Base-by-base conservation (phyloP, 139 green algal species). In the Haematococcus lacustris region DNA sequence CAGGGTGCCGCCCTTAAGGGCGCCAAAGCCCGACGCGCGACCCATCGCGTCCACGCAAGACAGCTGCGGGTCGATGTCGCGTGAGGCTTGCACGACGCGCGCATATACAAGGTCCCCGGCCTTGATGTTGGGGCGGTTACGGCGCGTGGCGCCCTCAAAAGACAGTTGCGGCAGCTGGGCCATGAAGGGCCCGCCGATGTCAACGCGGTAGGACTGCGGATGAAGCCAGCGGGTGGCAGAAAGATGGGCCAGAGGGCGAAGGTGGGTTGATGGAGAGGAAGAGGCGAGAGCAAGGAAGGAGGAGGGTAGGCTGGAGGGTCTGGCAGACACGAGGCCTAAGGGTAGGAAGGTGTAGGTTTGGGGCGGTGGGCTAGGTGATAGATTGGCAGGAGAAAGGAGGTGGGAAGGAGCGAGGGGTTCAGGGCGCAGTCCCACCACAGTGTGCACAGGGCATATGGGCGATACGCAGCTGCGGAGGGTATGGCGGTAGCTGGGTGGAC, bases 121-220 rank as follows among this genome's bases (percentile, higher is more conserved):
- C 74, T 86, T 73, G 3, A 94, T 68, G 47, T 87, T 85, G 38
- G 92, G 92, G 2, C 88, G 77, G 80, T 95, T 97, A 38, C 91
- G 80, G 38, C 85, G 80, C 0, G 90, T 95, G 47, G 88, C 92
- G 2, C 87, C 87, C 62, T 96, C 91, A 71, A 96, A 97, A 0
- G 87, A 85, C 7, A 95, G 85, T 61, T 89, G 81, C 0, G 89
- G 89, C 62, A 97, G 80, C 41, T 86, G 57, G 32, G 73, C 73
- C 0, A 74, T 65, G 68, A 90, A 91, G 4, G 91, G 87, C 4
- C 63, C 90, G 13, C 76, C 70, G 53, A 96, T 91, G 84, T 97
- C 92, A 4, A 97, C 88, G 0, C 35, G 71, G 50, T 89, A 93
- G 74, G 87, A 88, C 73, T 91, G 78, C 23, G 37, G 38, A 4